These are phyloP conservation scores for Agapanthus africanus DNA, from an alignment of 106 monocot genomes.

Conservation along the genomic window DNA sequence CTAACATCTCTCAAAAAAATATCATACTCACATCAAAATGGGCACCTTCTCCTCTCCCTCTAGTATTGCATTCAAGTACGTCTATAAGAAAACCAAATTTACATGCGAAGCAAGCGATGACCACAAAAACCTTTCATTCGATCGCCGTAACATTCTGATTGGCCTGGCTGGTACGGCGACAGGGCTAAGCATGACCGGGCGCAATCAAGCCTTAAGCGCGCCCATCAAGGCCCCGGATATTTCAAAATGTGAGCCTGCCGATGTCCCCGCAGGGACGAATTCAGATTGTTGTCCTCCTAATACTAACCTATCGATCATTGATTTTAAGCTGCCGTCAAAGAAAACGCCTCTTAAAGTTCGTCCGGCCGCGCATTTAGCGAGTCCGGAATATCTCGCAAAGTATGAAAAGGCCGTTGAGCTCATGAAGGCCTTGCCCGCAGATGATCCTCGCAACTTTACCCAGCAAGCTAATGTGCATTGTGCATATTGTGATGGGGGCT, in stretches of 20 bases:
- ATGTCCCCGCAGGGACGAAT: not conserved
- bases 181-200: not conserved
- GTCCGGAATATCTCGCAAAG: not conserved
- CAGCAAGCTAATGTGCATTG: slow-evolving; percentile 36
- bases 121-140: not conserved
- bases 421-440: slow-evolving; percentile 5
- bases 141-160: not conserved
- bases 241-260: not conserved
- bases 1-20: too few species aligned
- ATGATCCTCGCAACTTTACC: slow-evolving; percentile 25
- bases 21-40: too few species aligned
- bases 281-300: not conserved
- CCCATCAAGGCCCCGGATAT: not conserved
- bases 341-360: not conserved
- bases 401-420: not conserved
- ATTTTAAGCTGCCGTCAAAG: not conserved
- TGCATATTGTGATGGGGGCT: slow-evolving; percentile 24
- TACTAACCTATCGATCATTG: not conserved
- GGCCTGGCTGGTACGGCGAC: not conserved
- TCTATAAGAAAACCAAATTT: too few species aligned
- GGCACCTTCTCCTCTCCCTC: too few species aligned
- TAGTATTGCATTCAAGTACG: too few species aligned
- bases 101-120: not conserved
- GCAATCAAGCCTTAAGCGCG: not conserved
- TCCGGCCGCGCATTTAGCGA: not conserved